Evolutionary conservation across 495 filamentous ascomycete species (phyloP).

Genomic region (Staphylotrichum tortipilum): DNA sequence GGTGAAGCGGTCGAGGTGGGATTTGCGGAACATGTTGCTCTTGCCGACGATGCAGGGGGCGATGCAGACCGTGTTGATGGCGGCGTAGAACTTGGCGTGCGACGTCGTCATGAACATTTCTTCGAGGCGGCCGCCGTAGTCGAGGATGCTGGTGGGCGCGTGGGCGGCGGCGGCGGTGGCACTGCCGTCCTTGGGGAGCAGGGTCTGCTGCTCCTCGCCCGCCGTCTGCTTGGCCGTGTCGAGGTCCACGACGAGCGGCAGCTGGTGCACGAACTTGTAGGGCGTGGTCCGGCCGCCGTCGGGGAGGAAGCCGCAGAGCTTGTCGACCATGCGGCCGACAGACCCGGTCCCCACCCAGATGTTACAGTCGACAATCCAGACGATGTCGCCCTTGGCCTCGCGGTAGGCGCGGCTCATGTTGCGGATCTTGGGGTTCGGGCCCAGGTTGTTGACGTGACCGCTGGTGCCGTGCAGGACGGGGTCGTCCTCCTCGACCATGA

Average conservation of each 20-base stretch:
- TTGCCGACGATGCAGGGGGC: slow-evolving; percentile 95
- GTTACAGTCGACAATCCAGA: slow-evolving; percentile 97
- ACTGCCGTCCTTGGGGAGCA: slow-evolving; percentile 3
- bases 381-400: slow-evolving; percentile 83
- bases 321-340: slow-evolving; percentile 76
- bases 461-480: slow-evolving; percentile 51
- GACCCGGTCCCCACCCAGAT: slow-evolving; percentile 81
- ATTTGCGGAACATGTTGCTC: slow-evolving; percentile 94
- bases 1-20: slow-evolving; percentile 80
- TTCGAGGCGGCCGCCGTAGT: slow-evolving; percentile 73
- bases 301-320: slow-evolving; percentile 58
- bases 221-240: slow-evolving; percentile 28
- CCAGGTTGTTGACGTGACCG: slow-evolving; percentile 52
- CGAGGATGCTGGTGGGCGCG: slow-evolving; percentile 12
- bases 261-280: slow-evolving; percentile 93
- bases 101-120: slow-evolving; percentile 89
- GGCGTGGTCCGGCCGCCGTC: slow-evolving; percentile 38
- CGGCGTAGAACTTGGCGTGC: slow-evolving; percentile 96
- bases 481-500: slow-evolving; percentile 86
- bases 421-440: slow-evolving; percentile 95
- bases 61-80: slow-evolving; percentile 86
- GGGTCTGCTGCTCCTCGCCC: slow-evolving; percentile 7
- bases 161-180: not conserved
- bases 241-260: slow-evolving; percentile 78
- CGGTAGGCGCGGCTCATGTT: slow-evolving; percentile 93